Percentiles rank a stretch among this genome's conserved stretches.
Evolutionary conservation across 202 grass and related monocot genomes (phyloP).

Genomic region (Zizania palustris): DNA sequence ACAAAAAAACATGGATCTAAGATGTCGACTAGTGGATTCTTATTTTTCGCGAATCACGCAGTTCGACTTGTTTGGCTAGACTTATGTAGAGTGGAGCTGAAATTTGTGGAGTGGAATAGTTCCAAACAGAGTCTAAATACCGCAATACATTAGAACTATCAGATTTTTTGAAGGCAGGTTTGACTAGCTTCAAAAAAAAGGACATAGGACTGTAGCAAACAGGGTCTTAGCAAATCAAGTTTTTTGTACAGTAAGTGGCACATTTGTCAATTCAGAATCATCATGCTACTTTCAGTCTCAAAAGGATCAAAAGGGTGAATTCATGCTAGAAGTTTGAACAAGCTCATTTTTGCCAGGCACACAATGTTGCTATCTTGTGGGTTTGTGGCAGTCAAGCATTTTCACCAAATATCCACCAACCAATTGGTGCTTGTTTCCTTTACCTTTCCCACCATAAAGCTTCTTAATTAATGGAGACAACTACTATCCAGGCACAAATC

Average conservation of each 20-base stretch:
- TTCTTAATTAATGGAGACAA: slow-evolving; percentile 1
- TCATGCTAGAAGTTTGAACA: slow-evolving; percentile 22
- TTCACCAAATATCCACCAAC: slow-evolving; percentile 32
- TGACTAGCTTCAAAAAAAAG: no score
- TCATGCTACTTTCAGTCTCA: slow-evolving; percentile 1
- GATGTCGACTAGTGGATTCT: no score
- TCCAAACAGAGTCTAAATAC: no score
- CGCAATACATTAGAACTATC: no score
- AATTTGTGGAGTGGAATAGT: no score
- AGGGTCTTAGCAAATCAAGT: background rate
- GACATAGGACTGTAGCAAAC: no score
- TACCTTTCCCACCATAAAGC: background rate
- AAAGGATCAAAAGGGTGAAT: background rate
- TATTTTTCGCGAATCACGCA: no score
- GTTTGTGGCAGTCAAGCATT: slow-evolving; percentile 6
- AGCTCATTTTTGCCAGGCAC: slow-evolving; percentile 5
- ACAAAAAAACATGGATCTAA: no score
- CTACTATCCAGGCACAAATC: background rate
- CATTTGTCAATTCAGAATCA: background rate
- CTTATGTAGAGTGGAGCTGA: no score
- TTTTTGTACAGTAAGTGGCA: background rate
- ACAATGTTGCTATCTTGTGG: background rate
- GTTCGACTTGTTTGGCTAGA: no score
- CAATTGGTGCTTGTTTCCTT: slow-evolving; percentile 15
- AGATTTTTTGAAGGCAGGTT: no score